Evolutionary conservation across 495 filamentous ascomycete species (phyloP), one percentile per base, ranked within the genome.

Genomic region (Aspergillus campestris): DNA sequence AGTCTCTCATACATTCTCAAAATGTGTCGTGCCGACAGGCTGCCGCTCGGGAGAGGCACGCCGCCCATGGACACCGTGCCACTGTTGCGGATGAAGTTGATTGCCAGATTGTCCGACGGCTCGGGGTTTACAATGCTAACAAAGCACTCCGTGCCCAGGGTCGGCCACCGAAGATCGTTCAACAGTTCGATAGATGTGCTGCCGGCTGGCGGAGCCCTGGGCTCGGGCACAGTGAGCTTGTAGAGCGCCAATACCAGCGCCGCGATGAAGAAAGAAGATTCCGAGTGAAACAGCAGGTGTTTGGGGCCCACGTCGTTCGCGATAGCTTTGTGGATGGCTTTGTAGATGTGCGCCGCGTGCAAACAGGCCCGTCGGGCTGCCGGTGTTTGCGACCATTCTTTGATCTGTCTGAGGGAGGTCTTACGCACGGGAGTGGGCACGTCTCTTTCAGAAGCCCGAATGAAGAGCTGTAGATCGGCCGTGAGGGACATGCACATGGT

Each of bases 401-500:
- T 57, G 33, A 77, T 74, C 39, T 74, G 68, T 38, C 72, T 65
- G 1, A 77, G 59, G n/a, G n/a, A n/a, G 3, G 73, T 72, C 31
- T 71, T 68, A 7, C 60, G 61, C 9, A 71, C 73, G 8, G 70
- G 64, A 3, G 8, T 48, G 0, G 73, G 62, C 4, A 72, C 73
- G 4, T 66, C 55, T 31, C 71, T 68, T 24, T 72, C 73, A 24
- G 73, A 72, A 0, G 71, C 73, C 0, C 71, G 48, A 24, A 75
- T 70, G 48, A 77, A 77, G 29, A 71, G 69, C 38, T 73, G 72
- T 8, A 70, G 64, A 43, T 77, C 73, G 7, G 71, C 67, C 0
- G 69, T 69, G 9, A 77, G 60, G 51, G 65, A 72, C 67, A 77
- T 74, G 47, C 71, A 74, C 54, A 73, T 71, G 36, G 71, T 64